phyloP scores from a whole-genome alignment of 345 rosid species.

The Ceriops decandra region DNA sequence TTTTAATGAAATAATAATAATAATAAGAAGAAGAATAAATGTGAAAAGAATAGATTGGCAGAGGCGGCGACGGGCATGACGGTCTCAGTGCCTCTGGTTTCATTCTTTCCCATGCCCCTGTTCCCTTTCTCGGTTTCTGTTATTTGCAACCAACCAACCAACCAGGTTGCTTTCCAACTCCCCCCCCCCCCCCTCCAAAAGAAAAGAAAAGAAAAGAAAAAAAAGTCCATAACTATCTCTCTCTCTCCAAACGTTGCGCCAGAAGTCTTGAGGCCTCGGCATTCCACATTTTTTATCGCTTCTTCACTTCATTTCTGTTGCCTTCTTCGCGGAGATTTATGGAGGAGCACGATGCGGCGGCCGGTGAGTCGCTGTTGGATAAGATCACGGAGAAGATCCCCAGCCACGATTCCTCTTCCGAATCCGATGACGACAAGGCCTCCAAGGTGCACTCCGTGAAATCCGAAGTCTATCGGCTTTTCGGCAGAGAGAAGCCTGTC shows the following conservation, averaged over 20 bases:
- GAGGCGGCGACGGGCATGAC: neutral
- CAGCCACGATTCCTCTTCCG: constrained; percentile 48
- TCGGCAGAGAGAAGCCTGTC: constrained; percentile 35
- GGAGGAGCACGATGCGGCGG: constrained; percentile 37
- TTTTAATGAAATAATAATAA: too few species aligned
- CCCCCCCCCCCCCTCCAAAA: too few species aligned
- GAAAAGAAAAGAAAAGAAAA: too few species aligned
- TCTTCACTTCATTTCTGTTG: neutral
- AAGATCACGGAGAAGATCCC: constrained; percentile 54
- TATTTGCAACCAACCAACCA: too few species aligned
- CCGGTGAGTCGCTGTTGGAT: constrained; percentile 43
- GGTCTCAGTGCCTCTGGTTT: neutral
- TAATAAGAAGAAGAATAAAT: neutral
- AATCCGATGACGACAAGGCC: constrained; percentile 52
- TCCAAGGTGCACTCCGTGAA: constrained; percentile 30
- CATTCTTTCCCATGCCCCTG: neutral
- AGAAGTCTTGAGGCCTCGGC: too few species aligned
- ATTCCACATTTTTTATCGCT: neutral
- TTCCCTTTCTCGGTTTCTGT: neutral
- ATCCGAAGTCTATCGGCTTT: constrained; percentile 33
- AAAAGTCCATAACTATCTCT: too few species aligned
- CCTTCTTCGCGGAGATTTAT: constrained; percentile 24
- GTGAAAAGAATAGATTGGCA: neutral
- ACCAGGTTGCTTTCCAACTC: too few species aligned
- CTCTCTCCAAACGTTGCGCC: too few species aligned